phyloP scores from a whole-genome alignment of 768 basidiomycete species.

The Asterophora lycoperdoides region DNA sequence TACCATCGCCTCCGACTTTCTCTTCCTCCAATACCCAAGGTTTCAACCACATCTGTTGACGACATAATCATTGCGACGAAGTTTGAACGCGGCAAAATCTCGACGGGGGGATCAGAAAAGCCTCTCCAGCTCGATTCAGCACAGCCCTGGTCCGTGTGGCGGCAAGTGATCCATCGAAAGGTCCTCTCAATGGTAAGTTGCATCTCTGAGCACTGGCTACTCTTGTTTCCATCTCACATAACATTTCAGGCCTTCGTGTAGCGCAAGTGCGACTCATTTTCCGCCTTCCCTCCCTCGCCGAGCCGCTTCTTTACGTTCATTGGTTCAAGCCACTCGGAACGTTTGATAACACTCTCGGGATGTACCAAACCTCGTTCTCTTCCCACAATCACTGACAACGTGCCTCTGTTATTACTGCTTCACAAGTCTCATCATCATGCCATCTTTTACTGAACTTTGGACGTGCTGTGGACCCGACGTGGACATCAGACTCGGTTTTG shows the following conservation, averaged over 20 bases:
- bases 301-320: slow-evolving; percentile 23
- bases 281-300: slow-evolving; percentile 13
- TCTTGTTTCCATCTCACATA: slow-evolving; percentile 5
- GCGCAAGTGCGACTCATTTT: slow-evolving; percentile 22
- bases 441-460: slow-evolving; percentile 26
- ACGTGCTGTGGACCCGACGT: slow-evolving; percentile 1
- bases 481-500: slow-evolving; percentile 18
- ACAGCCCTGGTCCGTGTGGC: slow-evolving; percentile 18
- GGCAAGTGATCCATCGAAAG: not conserved
- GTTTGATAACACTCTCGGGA: slow-evolving; percentile 9
- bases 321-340: slow-evolving; percentile 22
- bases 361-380: slow-evolving; percentile 18
- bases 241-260: slow-evolving; percentile 13
- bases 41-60: not conserved
- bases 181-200: slow-evolving; percentile 10
- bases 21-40: slow-evolving; percentile 19
- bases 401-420: slow-evolving; percentile 21
- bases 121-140: slow-evolving; percentile 16
- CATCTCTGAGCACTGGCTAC: too few relatives aligned
- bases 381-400: slow-evolving; percentile 7
- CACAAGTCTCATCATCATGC: slow-evolving; percentile 23
- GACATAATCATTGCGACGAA: slow-evolving; percentile 17
- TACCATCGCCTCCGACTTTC: slow-evolving; percentile 17
- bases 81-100: not conserved
- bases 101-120: slow-evolving; percentile 14